Evolutionary conservation across 2,329 filamentous ascomycete genomes (phyloP).

Genomic region (Fusarium kyushuense): DNA sequence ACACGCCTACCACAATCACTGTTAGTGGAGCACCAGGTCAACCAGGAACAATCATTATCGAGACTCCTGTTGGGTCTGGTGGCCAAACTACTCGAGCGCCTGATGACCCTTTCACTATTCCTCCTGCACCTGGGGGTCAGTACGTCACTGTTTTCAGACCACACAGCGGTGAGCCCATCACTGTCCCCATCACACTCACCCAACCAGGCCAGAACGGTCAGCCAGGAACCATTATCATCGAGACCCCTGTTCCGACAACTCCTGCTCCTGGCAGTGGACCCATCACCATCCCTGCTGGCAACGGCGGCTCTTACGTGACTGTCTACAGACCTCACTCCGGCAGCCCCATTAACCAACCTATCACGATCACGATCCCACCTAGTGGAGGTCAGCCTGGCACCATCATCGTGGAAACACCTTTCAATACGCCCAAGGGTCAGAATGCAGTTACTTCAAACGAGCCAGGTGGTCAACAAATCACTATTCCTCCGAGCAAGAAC

Average conservation of each 20-base stretch:
- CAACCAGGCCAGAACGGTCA: slow-evolving; percentile 22
- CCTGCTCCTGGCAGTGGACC: slow-evolving; percentile 19
- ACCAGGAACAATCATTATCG: slow-evolving; percentile 35
- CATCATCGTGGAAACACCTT: slow-evolving; percentile 33
- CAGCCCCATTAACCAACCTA: slow-evolving; percentile 11
- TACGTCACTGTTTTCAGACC: slow-evolving; percentile 33
- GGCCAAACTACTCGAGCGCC: slow-evolving; percentile 12
- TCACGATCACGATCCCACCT: slow-evolving; percentile 23
- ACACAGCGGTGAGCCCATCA: slow-evolving; percentile 34
- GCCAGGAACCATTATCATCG: slow-evolving; percentile 34
- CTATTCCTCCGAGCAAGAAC: slow-evolving; percentile 31
- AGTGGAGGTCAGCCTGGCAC: slow-evolving; percentile 23
- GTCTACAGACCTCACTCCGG: slow-evolving; percentile 30
- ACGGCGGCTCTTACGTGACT: slow-evolving; percentile 23
- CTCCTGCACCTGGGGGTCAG: slow-evolving; percentile 14
- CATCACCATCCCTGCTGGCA: slow-evolving; percentile 29
- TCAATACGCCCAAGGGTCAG: slow-evolving; percentile 27
- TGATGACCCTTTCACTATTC: slow-evolving; percentile 26
- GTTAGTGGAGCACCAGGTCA: slow-evolving; percentile 22
- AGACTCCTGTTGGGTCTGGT: slow-evolving; percentile 24
- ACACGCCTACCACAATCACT: slow-evolving; percentile 25
- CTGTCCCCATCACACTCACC: slow-evolving; percentile 33
- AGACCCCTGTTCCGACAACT: slow-evolving; percentile 27
- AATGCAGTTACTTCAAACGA: slow-evolving; percentile 17
- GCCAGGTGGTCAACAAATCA: slow-evolving; percentile 19